Base-by-base conservation (phyloP, 257 asterid genomes). In the Forsythia viridissima region DNA sequence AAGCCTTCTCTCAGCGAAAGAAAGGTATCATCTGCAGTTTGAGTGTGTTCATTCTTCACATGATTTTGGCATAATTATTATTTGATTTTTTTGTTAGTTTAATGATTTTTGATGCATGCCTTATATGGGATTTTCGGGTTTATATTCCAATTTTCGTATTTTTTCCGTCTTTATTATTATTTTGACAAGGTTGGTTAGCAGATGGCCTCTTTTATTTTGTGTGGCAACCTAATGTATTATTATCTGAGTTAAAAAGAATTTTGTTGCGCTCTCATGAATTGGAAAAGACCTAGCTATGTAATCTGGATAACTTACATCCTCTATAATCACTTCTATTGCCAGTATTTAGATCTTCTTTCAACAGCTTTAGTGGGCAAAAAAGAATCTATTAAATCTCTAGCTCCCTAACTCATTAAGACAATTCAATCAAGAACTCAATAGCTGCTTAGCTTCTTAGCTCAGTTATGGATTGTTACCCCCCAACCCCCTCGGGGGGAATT, bases 1-100 rank as follows among this genome's bases (percentile, higher is more conserved):
- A 95, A 95, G 80, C 98, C 99, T 83, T 86, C 98, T 0, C 2
- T 80, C 57, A 74, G 67, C 59, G 97, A 93, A 67, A 88, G 97
- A 87, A 85, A 89, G 97, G 99, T 94, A 83, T 70, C 5, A 9
- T 39, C 18, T 34, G 48, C 24, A 51, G 13, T 57, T 63, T 42
- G 70, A 21, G 15, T 0, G 40, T 10, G 40, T 24, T 24, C 40
- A 30, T 24, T 63, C 11, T 63, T 63, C 40, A 63, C 3, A 24
- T 8, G 70, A 63, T 11, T 16, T 18, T 63, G 16, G 37, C n/a
- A 42, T 38, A 37, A 21, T 42, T 71, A 48, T 72, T 6, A 40
- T 4, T 46, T n/a, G 59, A 18, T 4, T 13, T 34, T 79, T 65
- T 51, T 40, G 20, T 61, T 51, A 80, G 73, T 57, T 57, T 1